A percentile compares a stretch with the other conserved stretches of the same genome.
These are phyloP conservation scores for Pseudognaphalium luteoalbum DNA, from an alignment of 129 eudicot species.

Conservation along the genomic window DNA sequence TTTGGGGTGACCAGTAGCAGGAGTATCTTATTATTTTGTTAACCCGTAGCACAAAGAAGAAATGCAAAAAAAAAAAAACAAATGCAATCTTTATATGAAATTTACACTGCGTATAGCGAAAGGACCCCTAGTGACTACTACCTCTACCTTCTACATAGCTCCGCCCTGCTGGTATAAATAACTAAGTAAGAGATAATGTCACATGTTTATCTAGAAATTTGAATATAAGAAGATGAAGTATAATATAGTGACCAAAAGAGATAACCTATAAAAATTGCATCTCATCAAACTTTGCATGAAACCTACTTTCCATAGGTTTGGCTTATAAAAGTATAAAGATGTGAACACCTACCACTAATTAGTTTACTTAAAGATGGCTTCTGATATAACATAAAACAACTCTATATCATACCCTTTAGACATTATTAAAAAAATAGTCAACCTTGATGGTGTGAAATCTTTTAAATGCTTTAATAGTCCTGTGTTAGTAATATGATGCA, in stretches of 20 bases:
- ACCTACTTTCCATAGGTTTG: slow-evolving; percentile 25
- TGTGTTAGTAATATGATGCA: background rate
- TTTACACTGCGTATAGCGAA: too few relatives aligned
- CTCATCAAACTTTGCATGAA: slow-evolving; percentile 29
- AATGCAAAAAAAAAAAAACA: too few relatives aligned
- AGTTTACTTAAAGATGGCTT: background rate
- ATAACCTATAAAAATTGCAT: slow-evolving; percentile 13
- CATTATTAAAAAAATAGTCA: background rate
- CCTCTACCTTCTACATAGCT: too few relatives aligned
- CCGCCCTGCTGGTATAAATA: background rate
- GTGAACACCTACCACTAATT: slow-evolving; percentile 20
- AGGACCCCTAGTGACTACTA: too few relatives aligned
- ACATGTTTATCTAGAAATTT: slow-evolving; percentile 18
- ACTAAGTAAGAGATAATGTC: slow-evolving; percentile 13
- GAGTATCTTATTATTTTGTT: too few relatives aligned
- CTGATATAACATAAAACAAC: slow-evolving; percentile 3
- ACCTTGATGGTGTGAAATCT: background rate
- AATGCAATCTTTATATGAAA: too few relatives aligned
- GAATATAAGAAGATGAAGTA: background rate
- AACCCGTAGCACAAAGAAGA: too few relatives aligned
- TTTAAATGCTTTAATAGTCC: background rate
- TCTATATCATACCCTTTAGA: background rate
- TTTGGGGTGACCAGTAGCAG: too few relatives aligned
- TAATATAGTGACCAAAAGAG: slow-evolving; percentile 21
- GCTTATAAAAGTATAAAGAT: slow-evolving; percentile 1